Evolutionary conservation across 139 green algal species (phyloP), one percentile per base, ranked within the genome.

Genomic region (Tetradesmus lagerheimii): DNA sequence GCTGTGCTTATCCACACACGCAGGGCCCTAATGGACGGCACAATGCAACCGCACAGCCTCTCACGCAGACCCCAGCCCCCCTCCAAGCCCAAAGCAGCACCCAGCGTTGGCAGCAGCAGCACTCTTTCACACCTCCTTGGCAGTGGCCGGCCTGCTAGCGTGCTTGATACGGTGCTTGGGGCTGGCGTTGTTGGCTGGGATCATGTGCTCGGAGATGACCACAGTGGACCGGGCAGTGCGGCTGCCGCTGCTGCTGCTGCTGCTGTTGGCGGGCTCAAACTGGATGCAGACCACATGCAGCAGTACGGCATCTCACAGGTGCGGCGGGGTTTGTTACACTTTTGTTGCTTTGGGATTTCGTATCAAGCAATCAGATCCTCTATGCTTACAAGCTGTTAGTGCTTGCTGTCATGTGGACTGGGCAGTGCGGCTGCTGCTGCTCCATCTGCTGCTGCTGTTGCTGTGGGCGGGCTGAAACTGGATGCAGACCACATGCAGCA

Each of bases 351-450:
- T 50, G 43, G 9, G 9, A 50, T 15, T 9, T 5, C 6, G 9
- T 15, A 50, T 5, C 43, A 15, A 50, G 9, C 43, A 50, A 9
- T 50, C 9, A 9, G 6, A 5, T 50, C 43, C 43, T 15, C 9
- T 5, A 9, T 50, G 43, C 43, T 15, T 50, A 9, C 6, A 50
- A 9, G 6, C 43, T 15, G 6, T 5, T 9, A 9, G 43, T 12
- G 98, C 94, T 20, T 96, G 97, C 14, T 97, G 45, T 29, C 15
- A 66, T 66, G 14, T 25, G 15, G 53, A 5, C 53, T 27, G 15
- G 53, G 20, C 6, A 50, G 53, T 25, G 53, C 53, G 15, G 45
- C 45, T 57, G 45, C 45, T 41, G 38, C 64, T 41, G 35, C 38
- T n/a, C 27, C 53, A 29, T 38, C 64, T 43, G 38, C 64, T 45